Evolutionary conservation across 768 basidiomycete genomes (phyloP).

Genomic region (Holtermannia corniformis): DNA sequence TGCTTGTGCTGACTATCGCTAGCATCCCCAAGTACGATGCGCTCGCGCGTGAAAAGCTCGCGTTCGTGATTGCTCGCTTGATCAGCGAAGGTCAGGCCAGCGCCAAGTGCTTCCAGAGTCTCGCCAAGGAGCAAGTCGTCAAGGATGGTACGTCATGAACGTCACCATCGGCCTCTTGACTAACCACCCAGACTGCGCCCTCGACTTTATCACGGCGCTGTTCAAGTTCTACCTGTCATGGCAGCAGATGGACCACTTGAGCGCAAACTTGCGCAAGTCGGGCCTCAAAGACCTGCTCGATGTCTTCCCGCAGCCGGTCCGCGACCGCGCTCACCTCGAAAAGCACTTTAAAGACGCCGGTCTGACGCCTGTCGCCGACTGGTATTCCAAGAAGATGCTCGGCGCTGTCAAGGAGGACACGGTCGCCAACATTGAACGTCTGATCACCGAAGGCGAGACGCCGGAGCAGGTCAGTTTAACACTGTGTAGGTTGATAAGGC

Average conservation of each 20-base stretch:
- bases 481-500: not conserved
- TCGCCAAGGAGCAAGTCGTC: constrained; percentile 88
- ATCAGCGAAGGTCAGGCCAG: constrained; percentile 73
- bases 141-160: too few relatives aligned
- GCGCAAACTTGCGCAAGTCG: constrained; percentile 67
- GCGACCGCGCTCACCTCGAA: constrained; percentile 63
- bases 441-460: constrained; percentile 55
- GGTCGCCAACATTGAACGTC: constrained; percentile 55
- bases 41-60: constrained; percentile 70
- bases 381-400: constrained; percentile 86
- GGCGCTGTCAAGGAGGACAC: constrained; percentile 71
- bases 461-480: constrained; percentile 54
- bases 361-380: constrained; percentile 75
- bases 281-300: constrained; percentile 66
- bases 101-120: constrained; percentile 64
- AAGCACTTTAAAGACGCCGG: constrained; percentile 77
- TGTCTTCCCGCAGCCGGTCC: constrained; percentile 80
- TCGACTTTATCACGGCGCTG: constrained; percentile 64
- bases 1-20: too few relatives aligned
- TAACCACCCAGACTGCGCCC: constrained; percentile 69
- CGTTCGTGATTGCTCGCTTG: constrained; percentile 69
- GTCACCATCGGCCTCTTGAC: not conserved
- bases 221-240: constrained; percentile 70
- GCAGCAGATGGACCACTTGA: constrained; percentile 83
- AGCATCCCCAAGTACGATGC: constrained; percentile 57